A percentile compares a stretch with the other conserved stretches of the same genome.
Conservation (phyloP, 2,329 filamentous ascomycete genomes). For the Tolypocladium inflatum region DNA sequence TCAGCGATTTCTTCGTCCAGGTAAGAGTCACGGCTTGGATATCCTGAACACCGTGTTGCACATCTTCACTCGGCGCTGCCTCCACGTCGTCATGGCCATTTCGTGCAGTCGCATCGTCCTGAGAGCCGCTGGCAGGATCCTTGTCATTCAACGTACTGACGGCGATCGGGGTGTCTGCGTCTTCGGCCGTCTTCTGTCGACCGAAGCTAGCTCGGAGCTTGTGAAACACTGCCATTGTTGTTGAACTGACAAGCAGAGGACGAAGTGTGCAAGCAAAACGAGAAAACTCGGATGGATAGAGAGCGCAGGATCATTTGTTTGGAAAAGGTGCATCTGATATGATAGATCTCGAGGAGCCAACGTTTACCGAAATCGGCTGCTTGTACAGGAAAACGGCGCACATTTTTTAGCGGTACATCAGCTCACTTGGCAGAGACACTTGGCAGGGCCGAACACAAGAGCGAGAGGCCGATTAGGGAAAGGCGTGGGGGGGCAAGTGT, state of each 20-base stretch:
- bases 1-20: conserved; percentile 29
- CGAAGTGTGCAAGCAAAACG: neutral
- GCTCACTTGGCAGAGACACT: neutral
- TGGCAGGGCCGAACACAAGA: neutral
- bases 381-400: too few species aligned
- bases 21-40: conserved; percentile 30
- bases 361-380: too few species aligned
- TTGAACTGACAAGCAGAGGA: neutral
- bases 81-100: neutral
- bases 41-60: conserved; percentile 27
- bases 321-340: neutral
- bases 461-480: neutral
- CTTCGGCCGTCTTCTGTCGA: neutral
- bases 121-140: neutral
- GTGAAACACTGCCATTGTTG: neutral
- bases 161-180: neutral
- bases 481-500: neutral
- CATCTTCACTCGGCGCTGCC: conserved; percentile 8
- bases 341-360: too few species aligned
- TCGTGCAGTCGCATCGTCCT: neutral
- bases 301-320: neutral
- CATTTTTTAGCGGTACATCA: neutral
- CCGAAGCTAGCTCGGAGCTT: neutral
- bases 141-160: neutral
- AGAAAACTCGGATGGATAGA: neutral